Conservation (phyloP, 2,329 filamentous ascomycete genomes). For the Bipolaris bicolor region DNA sequence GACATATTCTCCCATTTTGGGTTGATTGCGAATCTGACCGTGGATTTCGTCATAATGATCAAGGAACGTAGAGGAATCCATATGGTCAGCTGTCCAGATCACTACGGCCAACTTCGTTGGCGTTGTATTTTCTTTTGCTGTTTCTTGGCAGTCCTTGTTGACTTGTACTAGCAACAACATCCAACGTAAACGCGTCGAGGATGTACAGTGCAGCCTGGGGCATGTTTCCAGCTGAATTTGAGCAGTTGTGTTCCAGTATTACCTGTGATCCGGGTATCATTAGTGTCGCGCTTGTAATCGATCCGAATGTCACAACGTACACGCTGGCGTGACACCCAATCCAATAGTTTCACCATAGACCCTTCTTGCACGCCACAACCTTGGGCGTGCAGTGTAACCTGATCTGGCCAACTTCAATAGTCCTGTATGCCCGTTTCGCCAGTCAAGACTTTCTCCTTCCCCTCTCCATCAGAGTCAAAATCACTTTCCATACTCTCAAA, state of each 20-base stretch:
- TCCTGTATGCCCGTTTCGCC: conserved; percentile 59
- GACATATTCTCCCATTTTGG: conserved; percentile 45
- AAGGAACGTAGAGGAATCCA: neutral
- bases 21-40: conserved; percentile 39
- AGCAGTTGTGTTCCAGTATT: conserved; percentile 68
- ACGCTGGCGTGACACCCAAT: neutral
- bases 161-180: conserved; percentile 63
- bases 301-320: neutral
- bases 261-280: conserved; percentile 48
- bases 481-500: conserved; percentile 79
- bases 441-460: conserved; percentile 44
- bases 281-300: neutral
- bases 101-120: conserved; percentile 55
- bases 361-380: neutral
- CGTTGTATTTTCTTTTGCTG: conserved; percentile 18
- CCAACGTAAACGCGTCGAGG: conserved; percentile 67
- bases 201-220: conserved; percentile 51
- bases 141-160: conserved; percentile 4
- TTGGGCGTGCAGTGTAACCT: neutral
- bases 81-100: conserved; percentile 32
- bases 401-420: conserved; percentile 44
- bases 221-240: conserved; percentile 29
- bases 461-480: conserved; percentile 61
- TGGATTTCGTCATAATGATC: conserved; percentile 46
- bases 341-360: neutral